These are phyloP conservation scores for Alternaria brassicicola DNA, from an alignment of 2,329 filamentous ascomycete species.

Conservation along the genomic window DNA sequence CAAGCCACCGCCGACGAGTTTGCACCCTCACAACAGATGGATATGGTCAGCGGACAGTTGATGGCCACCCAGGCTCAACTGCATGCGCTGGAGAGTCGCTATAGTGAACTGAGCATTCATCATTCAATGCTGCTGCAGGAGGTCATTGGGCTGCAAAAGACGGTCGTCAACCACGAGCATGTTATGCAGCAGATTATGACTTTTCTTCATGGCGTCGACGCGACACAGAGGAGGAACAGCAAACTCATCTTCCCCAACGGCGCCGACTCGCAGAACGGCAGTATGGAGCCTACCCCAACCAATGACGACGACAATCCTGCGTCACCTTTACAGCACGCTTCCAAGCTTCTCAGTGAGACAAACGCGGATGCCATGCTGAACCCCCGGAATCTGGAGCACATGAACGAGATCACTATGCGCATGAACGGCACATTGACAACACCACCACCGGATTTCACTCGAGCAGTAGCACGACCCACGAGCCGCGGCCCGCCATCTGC, in stretches of 20 bases:
- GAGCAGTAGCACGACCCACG: conserved; percentile 54
- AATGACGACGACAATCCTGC: conserved; percentile 67
- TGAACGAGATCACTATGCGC: conserved; percentile 64
- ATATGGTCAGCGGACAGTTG: conserved; percentile 85
- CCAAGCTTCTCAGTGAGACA: conserved; percentile 69
- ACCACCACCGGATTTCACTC: conserved; percentile 61
- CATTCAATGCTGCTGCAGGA: conserved; percentile 70
- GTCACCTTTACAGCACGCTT: conserved; percentile 71
- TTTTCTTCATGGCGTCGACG: conserved; percentile 68
- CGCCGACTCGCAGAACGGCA: conserved; percentile 51
- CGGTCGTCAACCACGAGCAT: conserved; percentile 73
- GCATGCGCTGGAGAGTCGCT: conserved; percentile 83
- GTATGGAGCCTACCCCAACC: conserved; percentile 51
- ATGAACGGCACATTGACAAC: conserved; percentile 63
- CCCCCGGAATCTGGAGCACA: conserved; percentile 67
- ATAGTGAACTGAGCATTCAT: conserved; percentile 75
- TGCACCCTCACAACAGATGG: conserved; percentile 83
- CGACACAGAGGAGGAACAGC: conserved; percentile 67
- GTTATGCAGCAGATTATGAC: conserved; percentile 75
- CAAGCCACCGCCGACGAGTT: conserved; percentile 65
- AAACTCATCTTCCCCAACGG: conserved; percentile 51
- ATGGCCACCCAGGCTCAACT: conserved; percentile 92
- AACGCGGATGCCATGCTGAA: conserved; percentile 70
- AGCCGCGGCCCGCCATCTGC: conserved; percentile 55
- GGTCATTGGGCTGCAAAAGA: conserved; percentile 69